A percentile compares a stretch with the other conserved stretches of the same genome.
Conservation (phyloP, 2,329 filamentous ascomycete species). For the Colletotrichum sp. region DNA sequence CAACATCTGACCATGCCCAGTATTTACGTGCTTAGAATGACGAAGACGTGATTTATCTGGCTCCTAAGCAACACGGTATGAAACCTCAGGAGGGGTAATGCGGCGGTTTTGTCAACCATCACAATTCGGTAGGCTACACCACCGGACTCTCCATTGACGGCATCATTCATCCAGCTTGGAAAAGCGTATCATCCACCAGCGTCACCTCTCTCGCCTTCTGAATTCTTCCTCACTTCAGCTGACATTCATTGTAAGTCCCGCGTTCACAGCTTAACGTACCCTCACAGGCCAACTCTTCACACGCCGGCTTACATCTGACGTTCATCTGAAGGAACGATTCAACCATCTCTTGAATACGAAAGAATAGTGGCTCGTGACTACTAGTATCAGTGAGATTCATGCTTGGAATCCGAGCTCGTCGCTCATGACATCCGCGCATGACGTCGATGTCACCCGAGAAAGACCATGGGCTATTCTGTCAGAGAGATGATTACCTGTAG, state of each 20-base stretch:
- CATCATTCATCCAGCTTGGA: not conserved
- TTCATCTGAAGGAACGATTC: not conserved
- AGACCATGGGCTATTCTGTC: not conserved
- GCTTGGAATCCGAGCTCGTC: not conserved
- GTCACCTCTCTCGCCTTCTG: fast-evolving
- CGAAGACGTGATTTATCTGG: not conserved
- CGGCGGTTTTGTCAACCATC: not conserved
- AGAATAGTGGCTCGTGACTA: not conserved
- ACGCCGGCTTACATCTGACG: not conserved
- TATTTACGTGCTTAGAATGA: not conserved
- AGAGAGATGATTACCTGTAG: too few species aligned
- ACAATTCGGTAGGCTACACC: not conserved
- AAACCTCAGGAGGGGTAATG: not conserved
- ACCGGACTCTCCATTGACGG: not conserved
- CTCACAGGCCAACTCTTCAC: not conserved
- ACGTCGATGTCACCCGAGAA: not conserved
- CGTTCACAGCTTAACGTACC: not conserved
- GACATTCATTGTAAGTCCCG: not conserved
- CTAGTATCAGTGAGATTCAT: not conserved
- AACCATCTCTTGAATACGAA: not conserved
- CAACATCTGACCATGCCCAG: not conserved
- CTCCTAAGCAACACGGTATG: not conserved
- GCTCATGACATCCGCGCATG: not conserved
- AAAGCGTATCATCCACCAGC: not conserved
- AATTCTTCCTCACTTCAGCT: not conserved